These are phyloP conservation scores for Solanum piurae DNA, from an alignment of 257 asterid species.

Conservation along the genomic window DNA sequence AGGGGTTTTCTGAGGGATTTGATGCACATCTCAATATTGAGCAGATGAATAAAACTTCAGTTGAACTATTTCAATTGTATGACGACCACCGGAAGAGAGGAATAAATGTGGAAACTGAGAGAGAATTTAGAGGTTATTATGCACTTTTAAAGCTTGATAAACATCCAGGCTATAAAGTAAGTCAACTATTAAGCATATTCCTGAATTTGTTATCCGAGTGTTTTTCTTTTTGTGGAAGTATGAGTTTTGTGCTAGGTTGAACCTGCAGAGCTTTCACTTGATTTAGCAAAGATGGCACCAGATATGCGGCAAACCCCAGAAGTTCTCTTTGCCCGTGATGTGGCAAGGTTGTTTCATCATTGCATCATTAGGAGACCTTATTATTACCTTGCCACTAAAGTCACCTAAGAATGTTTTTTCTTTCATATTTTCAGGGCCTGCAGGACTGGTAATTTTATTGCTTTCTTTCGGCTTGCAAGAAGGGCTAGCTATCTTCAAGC, in stretches of 20 bases:
- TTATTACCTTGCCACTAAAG: background rate
- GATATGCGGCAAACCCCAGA: slow-evolving; percentile 87
- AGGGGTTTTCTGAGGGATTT: slow-evolving; percentile 98
- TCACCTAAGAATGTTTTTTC: background rate
- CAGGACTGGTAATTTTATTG: slow-evolving; percentile 82
- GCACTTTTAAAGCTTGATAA: slow-evolving; percentile 98
- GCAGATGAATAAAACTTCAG: slow-evolving; percentile 98
- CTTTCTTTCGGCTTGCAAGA: slow-evolving; percentile 90
- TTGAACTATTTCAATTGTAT: slow-evolving; percentile 80
- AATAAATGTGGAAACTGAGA: slow-evolving; percentile 64
- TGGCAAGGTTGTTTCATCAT: slow-evolving; percentile 62
- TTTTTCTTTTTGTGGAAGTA: slow-evolving; percentile 29
- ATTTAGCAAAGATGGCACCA: slow-evolving; percentile 95
- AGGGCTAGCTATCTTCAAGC: slow-evolving; percentile 95
- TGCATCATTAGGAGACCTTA: background rate
- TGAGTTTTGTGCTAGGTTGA: slow-evolving; percentile 82
- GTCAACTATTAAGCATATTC: slow-evolving; percentile 28
- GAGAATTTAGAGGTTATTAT: slow-evolving; percentile 96
- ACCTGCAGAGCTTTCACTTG: slow-evolving; percentile 99
- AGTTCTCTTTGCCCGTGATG: slow-evolving; percentile 89
- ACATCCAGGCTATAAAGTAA: slow-evolving; percentile 97
- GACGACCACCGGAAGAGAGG: slow-evolving; percentile 94
- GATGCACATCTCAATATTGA: slow-evolving; percentile 98
- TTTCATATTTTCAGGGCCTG: slow-evolving; percentile 68
- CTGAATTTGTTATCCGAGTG: slow-evolving; percentile 5